Evolutionary conservation across 805 yeast genomes (phyloP).

Genomic region (Hanseniaspora meyeri): DNA sequence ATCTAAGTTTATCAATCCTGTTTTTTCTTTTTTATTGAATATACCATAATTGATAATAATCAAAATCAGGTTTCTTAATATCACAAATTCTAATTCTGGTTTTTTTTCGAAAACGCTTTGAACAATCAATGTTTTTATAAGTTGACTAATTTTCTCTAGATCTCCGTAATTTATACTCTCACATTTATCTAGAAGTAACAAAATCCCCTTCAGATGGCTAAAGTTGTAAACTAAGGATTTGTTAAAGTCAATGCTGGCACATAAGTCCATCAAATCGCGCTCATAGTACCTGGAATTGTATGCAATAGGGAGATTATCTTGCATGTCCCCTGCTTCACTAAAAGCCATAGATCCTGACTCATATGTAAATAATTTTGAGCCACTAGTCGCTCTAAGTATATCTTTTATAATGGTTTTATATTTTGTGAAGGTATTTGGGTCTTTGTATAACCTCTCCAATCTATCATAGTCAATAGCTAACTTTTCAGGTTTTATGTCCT

Average conservation of each 20-base stretch:
- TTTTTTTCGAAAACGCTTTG: not conserved
- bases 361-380: not conserved
- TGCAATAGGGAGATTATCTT: not conserved
- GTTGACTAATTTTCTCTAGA: not conserved
- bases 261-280: not conserved
- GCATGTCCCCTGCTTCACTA: not conserved
- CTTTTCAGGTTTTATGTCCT: not conserved
- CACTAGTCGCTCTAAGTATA: not conserved
- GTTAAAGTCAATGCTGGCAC: not conserved
- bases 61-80: conserved; percentile 67
- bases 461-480: not conserved
- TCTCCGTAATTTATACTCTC: not conserved
- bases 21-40: not conserved
- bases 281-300: not conserved
- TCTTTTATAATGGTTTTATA: conserved; percentile 7
- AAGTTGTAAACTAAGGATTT: not conserved
- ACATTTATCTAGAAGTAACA: not conserved
- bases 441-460: not conserved
- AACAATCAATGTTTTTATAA: not conserved
- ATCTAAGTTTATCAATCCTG: conserved; percentile 2
- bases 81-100: conserved; percentile 75
- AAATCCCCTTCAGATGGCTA: not conserved
- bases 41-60: conserved; percentile 29
- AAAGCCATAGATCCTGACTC: not conserved
- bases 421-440: conserved; percentile 3